A percentile compares a stretch with the other conserved stretches of the same genome.
Conservation (phyloP, 805 yeast species). For the Wickerhamiella spandovensis region DNA sequence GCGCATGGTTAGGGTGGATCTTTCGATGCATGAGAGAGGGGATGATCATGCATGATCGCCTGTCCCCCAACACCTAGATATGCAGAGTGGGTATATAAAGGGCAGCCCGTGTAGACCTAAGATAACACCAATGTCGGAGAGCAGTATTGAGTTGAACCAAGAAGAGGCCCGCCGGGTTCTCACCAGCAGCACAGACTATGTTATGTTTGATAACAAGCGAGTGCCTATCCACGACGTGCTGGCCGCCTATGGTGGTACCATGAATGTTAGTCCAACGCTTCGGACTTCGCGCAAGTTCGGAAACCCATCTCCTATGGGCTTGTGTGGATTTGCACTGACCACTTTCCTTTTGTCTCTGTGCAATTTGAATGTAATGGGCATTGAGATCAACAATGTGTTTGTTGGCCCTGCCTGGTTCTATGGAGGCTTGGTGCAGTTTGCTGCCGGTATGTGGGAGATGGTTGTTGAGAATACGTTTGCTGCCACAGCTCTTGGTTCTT, state of each 20-base stretch:
- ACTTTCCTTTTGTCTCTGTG: constrained; percentile 45
- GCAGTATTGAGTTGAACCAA: neutral
- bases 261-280: constrained; percentile 20
- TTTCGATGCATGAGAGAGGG: neutral
- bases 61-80: neutral
- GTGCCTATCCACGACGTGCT: constrained; percentile 42
- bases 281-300: constrained; percentile 38
- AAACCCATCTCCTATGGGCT: constrained; percentile 53
- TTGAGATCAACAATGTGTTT: constrained; percentile 37
- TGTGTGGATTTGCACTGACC: constrained; percentile 46
- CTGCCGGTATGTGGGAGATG: constrained; percentile 61
- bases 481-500: constrained; percentile 33
- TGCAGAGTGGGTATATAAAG: neutral
- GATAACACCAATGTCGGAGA: neutral
- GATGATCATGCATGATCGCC: neutral
- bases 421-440: constrained; percentile 47
- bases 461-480: constrained; percentile 54
- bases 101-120: neutral
- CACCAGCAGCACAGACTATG: constrained; percentile 12
- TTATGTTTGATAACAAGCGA: constrained; percentile 29
- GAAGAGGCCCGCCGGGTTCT: neutral
- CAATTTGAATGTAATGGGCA: constrained; percentile 48
- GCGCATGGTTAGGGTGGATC: neutral
- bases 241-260: constrained; percentile 49
- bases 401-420: constrained; percentile 50